Evolutionary conservation across 176 grass and related monocot species (phyloP), one percentile per base, ranked within the genome.

Genomic region (Oryza coarctata): DNA sequence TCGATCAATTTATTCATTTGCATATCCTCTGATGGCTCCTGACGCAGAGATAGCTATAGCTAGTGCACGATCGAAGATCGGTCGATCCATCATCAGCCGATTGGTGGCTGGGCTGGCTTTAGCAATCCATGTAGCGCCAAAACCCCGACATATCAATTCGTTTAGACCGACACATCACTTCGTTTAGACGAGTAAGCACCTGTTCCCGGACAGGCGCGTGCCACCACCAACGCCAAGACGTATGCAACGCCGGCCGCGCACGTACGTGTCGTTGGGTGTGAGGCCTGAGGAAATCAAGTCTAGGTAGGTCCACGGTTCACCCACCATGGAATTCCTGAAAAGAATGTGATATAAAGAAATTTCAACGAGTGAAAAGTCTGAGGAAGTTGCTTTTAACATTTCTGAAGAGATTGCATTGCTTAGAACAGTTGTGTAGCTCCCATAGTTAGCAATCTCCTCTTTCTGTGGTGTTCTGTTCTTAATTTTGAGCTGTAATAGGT

Each of bases 61-160:
- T 58, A 58, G 55, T 10, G 55, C 55, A 58, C 50, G 50, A 57
- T n/a, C 50, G 55, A 17, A 4, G 44, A 20, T 52, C 5, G 4
- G 9, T 7, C 17, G 44, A 20, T 52, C 49, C 12, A n/a, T 22
- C 49, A 33, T n/a, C 1, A 6, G 22, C 45, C 55, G 55, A 60
- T 23, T 11, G 55, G 55, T 60, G 14, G 55, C n/a, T 55, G 50
- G 50, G 50, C 18, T 52, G 17, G 55, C 55, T 58, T 58, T 9
- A 58, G 22, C 22, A 60, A 11, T 11, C 22, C 6, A 25, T 13
- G 20, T 31, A 12, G 1, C 1, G 0, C 1, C 65, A 4, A 22
- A 35, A 38, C 15, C 23, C 78, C 66, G 49, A 60, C 47, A 81
- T 30, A 39, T 41, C 79, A 81, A 47, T 33, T 81, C 67, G 20